Evolutionary conservation across 441 rosid species (phyloP).

Genomic region (Bruguiera hainesii): DNA sequence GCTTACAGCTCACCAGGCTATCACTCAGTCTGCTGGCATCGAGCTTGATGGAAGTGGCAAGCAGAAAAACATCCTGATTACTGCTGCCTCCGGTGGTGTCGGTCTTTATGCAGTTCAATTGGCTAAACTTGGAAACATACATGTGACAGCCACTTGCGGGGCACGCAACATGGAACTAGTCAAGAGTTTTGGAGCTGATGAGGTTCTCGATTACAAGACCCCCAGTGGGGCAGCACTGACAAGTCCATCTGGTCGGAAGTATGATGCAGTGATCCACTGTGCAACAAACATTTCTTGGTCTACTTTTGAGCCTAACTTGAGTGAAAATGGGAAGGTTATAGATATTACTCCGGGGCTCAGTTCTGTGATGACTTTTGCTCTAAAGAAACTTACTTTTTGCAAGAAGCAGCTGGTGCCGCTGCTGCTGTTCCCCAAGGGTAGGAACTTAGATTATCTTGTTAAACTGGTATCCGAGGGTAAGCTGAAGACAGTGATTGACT

Average conservation of each 20-base stretch:
- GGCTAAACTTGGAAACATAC: conserved; percentile 70
- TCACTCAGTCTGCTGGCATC: conserved; percentile 48
- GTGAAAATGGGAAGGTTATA: conserved; percentile 53
- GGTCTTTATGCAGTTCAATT: conserved; percentile 75
- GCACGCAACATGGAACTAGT: conserved; percentile 60
- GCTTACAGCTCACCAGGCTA: conserved; percentile 59
- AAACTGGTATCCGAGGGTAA: conserved; percentile 55
- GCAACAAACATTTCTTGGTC: conserved; percentile 53
- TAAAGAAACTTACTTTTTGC: conserved; percentile 56
- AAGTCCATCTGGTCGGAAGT: conserved; percentile 67
- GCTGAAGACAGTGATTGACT: conserved; percentile 64
- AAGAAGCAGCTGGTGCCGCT: conserved; percentile 62
- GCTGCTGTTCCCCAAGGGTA: conserved; percentile 37
- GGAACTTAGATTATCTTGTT: conserved; percentile 48
- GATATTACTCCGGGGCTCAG: conserved; percentile 54
- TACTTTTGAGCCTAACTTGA: conserved; percentile 50
- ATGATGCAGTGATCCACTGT: conserved; percentile 70
- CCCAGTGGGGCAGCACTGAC: conserved; percentile 60
- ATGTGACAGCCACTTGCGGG: conserved; percentile 77
- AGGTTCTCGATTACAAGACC: conserved; percentile 70
- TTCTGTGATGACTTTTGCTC: conserved; percentile 41
- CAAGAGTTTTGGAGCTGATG: conserved; percentile 66
- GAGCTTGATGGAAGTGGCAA: conserved; percentile 57
- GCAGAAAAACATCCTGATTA: conserved; percentile 54
- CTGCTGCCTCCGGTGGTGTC: conserved; percentile 84